Conservation (phyloP, 2,329 filamentous ascomycete genomes). For the Exophiala spinifera region DNA sequence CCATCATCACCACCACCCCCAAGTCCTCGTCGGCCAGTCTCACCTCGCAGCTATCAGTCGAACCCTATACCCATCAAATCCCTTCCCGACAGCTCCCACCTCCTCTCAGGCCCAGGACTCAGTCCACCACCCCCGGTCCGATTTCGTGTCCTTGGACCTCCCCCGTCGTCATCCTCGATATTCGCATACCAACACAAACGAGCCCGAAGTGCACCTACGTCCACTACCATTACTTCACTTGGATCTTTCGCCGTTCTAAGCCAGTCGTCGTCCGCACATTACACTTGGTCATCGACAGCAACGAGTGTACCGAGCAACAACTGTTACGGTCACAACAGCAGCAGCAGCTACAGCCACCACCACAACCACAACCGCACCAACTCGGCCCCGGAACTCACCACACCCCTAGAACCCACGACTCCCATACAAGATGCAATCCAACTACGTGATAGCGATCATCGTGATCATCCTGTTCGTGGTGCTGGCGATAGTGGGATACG, state of each 20-base stretch:
- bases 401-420: neutral
- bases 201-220: conserved; percentile 9
- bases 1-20: conserved; percentile 1
- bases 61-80: conserved; percentile 22
- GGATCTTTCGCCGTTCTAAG: neutral
- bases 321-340: neutral
- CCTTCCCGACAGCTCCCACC: conserved; percentile 25
- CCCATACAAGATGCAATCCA: conserved; percentile 35
- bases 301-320: conserved; percentile 3
- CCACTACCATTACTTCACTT: too few relatives aligned
- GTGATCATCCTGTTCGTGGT: conserved; percentile 49
- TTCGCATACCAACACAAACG: conserved; percentile 7
- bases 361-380: neutral
- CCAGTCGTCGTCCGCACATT: neutral
- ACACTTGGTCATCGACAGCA: too few relatives aligned
- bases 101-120: conserved; percentile 24
- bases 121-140: conserved; percentile 28
- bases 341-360: too few relatives aligned
- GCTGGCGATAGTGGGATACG: conserved; percentile 41
- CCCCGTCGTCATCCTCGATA: conserved; percentile 1
- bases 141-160: conserved; percentile 17
- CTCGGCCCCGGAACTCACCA: neutral
- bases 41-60: conserved; percentile 20
- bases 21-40: conserved; percentile 7
- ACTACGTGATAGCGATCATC: conserved; percentile 50